Base-by-base conservation (phyloP, 129 eudicot species). In the Smallanthus sonchifolius region DNA sequence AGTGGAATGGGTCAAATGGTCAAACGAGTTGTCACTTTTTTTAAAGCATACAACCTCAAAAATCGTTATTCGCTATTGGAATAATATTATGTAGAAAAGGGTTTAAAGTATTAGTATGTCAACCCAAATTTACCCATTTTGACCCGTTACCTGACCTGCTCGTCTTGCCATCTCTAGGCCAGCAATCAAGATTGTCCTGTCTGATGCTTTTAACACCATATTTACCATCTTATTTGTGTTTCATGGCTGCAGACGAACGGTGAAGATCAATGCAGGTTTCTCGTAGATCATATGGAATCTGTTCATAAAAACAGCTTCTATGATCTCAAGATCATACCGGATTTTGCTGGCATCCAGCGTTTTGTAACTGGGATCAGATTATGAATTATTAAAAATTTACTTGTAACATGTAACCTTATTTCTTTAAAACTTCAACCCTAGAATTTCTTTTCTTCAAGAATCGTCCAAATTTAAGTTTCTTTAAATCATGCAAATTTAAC, bases 231-330 rank as follows among this genome's bases (percentile, higher is more conserved):
- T 75, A 38, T 20, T 44, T 40, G 24, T 76, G 32, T 52, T 69
- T 77, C 37, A 63, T 81, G 72, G 68, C 32, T 76, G 83, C 89
- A 93, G 99, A 90, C 98, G 13, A 90, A 94, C 13, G 97, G 98
- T 55, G 93, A 86, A 78, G 67, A 85, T 59, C 99, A 91, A 85
- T 88, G 97, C 94, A 80, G 75, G 56, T 76, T 82, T 73, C 89
- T 91, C 28, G 80, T 81, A 43, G 74, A 94, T 52, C 86, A 88
- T 82, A 68, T 86, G 83, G 81, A 86, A 68, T 84, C 74, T 20
- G 28, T 84, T 68, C 42, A 56, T 17, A 59, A 75, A n/a, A 84
- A 80, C 35, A 72, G 81, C 79, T 90, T 94, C 72, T 7, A 17
- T 38, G 62, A 82, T 62, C 55, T 87, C 32, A 82, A 80, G 42